A percentile compares a stretch with the other conserved stretches of the same genome.
Conservation (phyloP, 352 stramenopile genomes). For the Globisporangium sylvaticum region DNA sequence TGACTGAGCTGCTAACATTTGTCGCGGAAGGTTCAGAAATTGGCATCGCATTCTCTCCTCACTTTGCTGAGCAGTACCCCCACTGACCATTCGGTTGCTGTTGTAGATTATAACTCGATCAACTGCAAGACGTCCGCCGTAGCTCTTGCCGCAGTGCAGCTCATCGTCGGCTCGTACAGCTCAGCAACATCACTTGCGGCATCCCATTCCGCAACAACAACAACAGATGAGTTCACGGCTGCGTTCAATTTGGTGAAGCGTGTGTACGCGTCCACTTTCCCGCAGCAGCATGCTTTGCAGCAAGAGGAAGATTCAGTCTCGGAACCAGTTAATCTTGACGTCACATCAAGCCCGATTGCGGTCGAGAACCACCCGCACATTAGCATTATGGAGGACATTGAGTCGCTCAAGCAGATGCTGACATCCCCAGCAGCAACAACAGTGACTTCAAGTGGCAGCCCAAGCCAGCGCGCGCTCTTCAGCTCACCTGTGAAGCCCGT, state of each 20-base stretch:
- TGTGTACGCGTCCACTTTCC: slow-evolving; percentile 22
- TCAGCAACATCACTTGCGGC: slow-evolving; percentile 19
- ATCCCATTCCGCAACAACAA: background rate
- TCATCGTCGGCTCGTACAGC: slow-evolving; percentile 29
- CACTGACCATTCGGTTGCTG: background rate
- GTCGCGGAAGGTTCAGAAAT: slow-evolving; percentile 10
- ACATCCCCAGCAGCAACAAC: background rate
- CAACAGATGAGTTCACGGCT: slow-evolving; percentile 28
- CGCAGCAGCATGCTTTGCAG: background rate
- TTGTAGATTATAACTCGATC: slow-evolving; percentile 20
- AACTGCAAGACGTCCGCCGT: slow-evolving; percentile 38
- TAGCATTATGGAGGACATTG: slow-evolving; percentile 1
- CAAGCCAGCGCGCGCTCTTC: slow-evolving; percentile 5
- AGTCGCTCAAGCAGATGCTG: background rate
- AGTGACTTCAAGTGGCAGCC: background rate
- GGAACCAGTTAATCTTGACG: slow-evolving; percentile 2
- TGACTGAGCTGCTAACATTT: slow-evolving; percentile 12
- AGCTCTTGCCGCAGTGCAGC: slow-evolving; percentile 41
- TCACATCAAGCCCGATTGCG: slow-evolving; percentile 15
- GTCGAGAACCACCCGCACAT: slow-evolving; percentile 13
- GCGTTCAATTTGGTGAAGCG: slow-evolving; percentile 33
- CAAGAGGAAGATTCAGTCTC: background rate
- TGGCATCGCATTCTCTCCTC: background rate
- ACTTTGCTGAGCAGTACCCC: background rate
- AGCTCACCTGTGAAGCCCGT: background rate